These are phyloP conservation scores for Phalaenopsis hybrid DNA, from an alignment of 116 monocot species.

Conservation along the genomic window DNA sequence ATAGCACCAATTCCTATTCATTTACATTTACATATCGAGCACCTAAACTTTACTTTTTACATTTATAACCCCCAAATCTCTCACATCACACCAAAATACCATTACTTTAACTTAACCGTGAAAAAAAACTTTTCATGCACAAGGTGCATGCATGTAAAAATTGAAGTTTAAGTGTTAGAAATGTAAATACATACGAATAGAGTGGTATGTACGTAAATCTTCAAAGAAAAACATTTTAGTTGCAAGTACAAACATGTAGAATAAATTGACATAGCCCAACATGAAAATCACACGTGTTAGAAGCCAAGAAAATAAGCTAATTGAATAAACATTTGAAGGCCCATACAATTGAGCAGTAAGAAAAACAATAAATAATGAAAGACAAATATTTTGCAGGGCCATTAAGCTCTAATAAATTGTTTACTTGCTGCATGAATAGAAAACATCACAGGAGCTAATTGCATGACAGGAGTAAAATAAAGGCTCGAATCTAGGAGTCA, in stretches of 20 bases:
- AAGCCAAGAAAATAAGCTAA: not conserved
- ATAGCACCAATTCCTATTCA: too few relatives aligned
- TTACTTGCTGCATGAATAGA: not conserved
- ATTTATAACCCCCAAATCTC: too few relatives aligned
- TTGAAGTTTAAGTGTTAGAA: too few relatives aligned
- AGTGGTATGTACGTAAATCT: too few relatives aligned
- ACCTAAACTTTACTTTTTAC: too few relatives aligned
- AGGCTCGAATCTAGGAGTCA: not conserved
- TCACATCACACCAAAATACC: too few relatives aligned
- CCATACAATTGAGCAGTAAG: not conserved
- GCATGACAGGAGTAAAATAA: not conserved
- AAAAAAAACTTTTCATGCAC: too few relatives aligned
- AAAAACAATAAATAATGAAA: not conserved
- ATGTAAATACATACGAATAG: too few relatives aligned
- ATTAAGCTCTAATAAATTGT: not conserved
- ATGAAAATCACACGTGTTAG: not conserved
- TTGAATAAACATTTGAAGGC: not conserved
- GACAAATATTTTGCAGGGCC: not conserved
- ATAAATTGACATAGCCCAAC: not conserved
- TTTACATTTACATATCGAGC: too few relatives aligned
- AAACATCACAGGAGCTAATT: not conserved
- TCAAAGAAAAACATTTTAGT: not conserved
- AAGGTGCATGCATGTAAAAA: too few relatives aligned
- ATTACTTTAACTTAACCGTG: too few relatives aligned
- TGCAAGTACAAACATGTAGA: not conserved